Percentiles rank a stretch among this genome's conserved stretches.
These are phyloP conservation scores for Exophiala oligosperma DNA, from an alignment of 2,329 filamentous ascomycete genomes.

Conservation along the genomic window DNA sequence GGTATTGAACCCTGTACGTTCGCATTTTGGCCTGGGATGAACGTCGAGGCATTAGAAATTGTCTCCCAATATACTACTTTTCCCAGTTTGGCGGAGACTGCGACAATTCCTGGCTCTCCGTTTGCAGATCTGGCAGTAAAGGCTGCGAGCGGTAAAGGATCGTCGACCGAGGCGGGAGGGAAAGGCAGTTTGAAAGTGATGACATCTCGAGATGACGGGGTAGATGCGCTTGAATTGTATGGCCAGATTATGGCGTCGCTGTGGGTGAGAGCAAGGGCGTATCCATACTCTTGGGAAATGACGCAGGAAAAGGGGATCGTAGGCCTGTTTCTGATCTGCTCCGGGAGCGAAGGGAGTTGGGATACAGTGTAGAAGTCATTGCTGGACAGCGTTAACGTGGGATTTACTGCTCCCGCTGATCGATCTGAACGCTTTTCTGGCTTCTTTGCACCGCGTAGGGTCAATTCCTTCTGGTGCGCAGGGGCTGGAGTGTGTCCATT, in stretches of 20 bases:
- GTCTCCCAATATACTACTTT: constrained; percentile 95
- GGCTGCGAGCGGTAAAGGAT: constrained; percentile 77
- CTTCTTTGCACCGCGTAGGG: constrained; percentile 41
- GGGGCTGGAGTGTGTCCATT: constrained; percentile 22
- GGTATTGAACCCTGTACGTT: constrained; percentile 73
- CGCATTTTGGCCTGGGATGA: constrained; percentile 79
- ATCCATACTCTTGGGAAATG: constrained; percentile 64
- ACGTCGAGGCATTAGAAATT: constrained; percentile 80
- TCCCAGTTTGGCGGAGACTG: constrained; percentile 80
- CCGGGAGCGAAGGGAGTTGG: constrained; percentile 79
- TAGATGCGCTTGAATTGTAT: constrained; percentile 64
- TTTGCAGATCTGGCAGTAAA: constrained; percentile 77
- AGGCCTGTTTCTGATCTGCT: constrained; percentile 67
- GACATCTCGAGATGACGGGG: constrained; percentile 67
- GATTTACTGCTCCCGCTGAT: constrained; percentile 27
- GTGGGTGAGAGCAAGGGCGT: constrained; percentile 77
- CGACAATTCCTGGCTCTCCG: constrained; percentile 81
- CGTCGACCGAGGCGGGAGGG: constrained; percentile 63
- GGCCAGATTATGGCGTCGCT: constrained; percentile 88
- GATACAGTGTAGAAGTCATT: constrained; percentile 83
- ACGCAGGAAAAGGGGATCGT: constrained; percentile 60
- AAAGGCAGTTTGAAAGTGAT: constrained; percentile 79
- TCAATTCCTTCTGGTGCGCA: constrained; percentile 36
- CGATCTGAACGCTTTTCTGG: constrained; percentile 34
- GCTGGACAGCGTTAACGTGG: constrained; percentile 56